phyloP scores from a whole-genome alignment of 176 grass and related monocot species.

The Zoysia pacifica region DNA sequence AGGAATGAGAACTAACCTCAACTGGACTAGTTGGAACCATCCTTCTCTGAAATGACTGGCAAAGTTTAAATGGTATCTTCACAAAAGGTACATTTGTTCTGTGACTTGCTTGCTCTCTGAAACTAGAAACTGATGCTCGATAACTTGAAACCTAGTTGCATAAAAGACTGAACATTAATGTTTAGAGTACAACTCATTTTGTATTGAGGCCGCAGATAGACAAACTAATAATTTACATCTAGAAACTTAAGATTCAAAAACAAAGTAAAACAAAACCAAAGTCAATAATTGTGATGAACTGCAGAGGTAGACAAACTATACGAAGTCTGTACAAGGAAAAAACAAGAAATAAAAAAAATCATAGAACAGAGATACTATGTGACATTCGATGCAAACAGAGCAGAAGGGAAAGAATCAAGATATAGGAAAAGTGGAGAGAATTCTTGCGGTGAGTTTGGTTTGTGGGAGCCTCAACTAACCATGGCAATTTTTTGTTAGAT shows the following conservation, averaged over 20 bases:
- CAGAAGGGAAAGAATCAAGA: not conserved
- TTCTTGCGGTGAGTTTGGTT: not conserved
- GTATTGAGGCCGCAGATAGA: not conserved
- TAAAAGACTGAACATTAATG: constrained; percentile 3
- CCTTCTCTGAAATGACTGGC: constrained; percentile 68
- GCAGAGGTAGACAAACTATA: constrained; percentile 6
- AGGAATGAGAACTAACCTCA: constrained; percentile 56
- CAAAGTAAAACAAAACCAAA: not conserved
- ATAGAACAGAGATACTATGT: constrained; percentile 6
- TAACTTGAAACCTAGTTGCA: constrained; percentile 72
- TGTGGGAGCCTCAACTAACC: not conserved
- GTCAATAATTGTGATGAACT: constrained; percentile 10
- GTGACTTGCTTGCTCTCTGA: constrained; percentile 86
- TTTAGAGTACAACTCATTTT: not conserved
- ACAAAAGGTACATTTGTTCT: constrained; percentile 58
- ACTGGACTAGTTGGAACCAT: constrained; percentile 66
- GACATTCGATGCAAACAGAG: not conserved
- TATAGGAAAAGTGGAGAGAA: not conserved
- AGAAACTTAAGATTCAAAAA: not conserved
- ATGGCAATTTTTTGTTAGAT: not conserved
- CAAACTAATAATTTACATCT: constrained; percentile 17
- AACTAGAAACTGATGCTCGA: constrained; percentile 86
- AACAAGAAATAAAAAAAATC: not conserved
- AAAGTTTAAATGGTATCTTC: constrained; percentile 72
- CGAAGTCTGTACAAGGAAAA: constrained; percentile 2